Base-by-base conservation (phyloP, 257 asterid genomes). In the Ajuga chamaepitys region DNA sequence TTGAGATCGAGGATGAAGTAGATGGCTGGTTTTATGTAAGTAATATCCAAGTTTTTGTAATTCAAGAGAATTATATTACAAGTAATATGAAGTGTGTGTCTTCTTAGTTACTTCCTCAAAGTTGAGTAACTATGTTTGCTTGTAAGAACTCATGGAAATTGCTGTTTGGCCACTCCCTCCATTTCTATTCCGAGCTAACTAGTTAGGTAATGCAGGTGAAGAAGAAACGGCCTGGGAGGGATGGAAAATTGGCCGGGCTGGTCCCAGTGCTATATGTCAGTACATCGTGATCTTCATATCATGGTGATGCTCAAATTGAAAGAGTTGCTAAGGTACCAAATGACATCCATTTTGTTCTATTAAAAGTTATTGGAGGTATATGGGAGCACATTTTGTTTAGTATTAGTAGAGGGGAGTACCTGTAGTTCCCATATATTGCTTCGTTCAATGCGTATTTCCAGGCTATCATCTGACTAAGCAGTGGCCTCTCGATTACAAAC, bases 21-120 rank as follows among this genome's bases (percentile, higher is more conserved):
- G 99, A 94, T 80, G 99, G 99, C 77, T 94, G 99, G 99, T 94
- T 72, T 75, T 86, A 85, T 73, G 97, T 94, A 83, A 94, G 98
- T 92, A 72, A 53, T 54, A 21, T 30, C 34, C 72, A 42, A 17
- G 51, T 66, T 66, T 50, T 50, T 66, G 58, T 13, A 12, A 25
- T 46, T 51, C 44, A 0, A 4, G 18, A 22, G 35, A 48, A 24
- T 30, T 48, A 6, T 42, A 5, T 22, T 47, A 32, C 26, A 28
- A 51, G 52, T 44, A 30, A 50, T 64, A 62, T 53, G 63, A 18
- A 11, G 26, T 22, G 53, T 42, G 32, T 45, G 18, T 62, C 12
- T 10, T 10, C 50, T 45, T 1, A 21, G 45, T 67, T 34, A 26
- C 37, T 5, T 64, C 51, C 59, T 64, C 64, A 64, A 48, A 7